Percentiles rank a stretch among this genome's conserved stretches.
phyloP scores from a whole-genome alignment of 2,329 filamentous ascomycete species.

The Penicillium sp. region DNA sequence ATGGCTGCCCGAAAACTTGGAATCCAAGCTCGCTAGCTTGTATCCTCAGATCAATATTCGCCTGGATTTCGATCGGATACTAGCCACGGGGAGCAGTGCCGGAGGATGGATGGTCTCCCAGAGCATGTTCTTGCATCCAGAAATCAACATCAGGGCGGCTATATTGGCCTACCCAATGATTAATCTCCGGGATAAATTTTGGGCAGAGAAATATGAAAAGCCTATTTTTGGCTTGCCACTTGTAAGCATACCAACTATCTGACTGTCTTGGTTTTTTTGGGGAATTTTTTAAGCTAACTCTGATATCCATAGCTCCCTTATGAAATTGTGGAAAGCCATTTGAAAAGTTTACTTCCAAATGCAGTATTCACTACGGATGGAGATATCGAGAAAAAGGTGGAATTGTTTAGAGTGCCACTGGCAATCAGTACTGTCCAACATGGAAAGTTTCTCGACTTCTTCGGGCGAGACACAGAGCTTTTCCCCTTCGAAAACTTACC shows the following conservation, averaged over 20 bases:
- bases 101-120: constrained; percentile 10
- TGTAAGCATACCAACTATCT: neutral
- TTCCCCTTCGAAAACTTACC: constrained; percentile 9
- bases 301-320: neutral
- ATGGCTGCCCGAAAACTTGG: constrained; percentile 2
- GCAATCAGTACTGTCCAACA: constrained; percentile 6
- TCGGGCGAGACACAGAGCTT: constrained; percentile 2
- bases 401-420: neutral
- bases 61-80: constrained; percentile 3
- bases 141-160: constrained; percentile 3
- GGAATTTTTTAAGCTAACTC: neutral
- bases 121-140: constrained; percentile 9
- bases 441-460: constrained; percentile 6
- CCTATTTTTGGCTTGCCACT: constrained; percentile 3
- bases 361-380: constrained; percentile 2
- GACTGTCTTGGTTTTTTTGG: neutral
- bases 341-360: neutral
- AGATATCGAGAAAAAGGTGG: neutral
- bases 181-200: constrained; percentile 6
- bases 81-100: constrained; percentile 3
- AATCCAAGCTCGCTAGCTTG: neutral
- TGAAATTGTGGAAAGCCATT: constrained; percentile 4
- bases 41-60: neutral
- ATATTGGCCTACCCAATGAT: constrained; percentile 10
- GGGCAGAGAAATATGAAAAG: constrained; percentile 5